These are phyloP conservation scores for Tolypocladium tundrense DNA, from an alignment of 2,329 filamentous ascomycete species.

Conservation along the genomic window DNA sequence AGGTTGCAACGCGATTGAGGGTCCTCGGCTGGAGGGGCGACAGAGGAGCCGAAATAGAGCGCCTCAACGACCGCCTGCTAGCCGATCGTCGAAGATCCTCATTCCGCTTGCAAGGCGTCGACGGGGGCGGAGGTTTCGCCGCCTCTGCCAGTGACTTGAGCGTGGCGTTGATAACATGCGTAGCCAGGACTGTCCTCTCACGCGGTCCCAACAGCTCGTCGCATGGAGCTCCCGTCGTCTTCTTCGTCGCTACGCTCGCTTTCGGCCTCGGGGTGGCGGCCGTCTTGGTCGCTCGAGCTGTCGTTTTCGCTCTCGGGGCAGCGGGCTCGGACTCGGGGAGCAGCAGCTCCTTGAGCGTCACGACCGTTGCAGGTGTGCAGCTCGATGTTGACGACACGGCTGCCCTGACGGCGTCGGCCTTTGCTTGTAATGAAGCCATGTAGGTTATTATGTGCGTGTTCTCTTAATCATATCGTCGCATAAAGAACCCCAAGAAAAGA, in stretches of 20 bases:
- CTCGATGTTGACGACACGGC: constrained; percentile 42
- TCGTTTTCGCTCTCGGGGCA: constrained; percentile 14
- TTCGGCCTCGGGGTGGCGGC: constrained; percentile 13
- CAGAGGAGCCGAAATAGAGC: constrained; percentile 48
- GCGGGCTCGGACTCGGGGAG: constrained; percentile 20
- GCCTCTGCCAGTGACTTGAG: constrained; percentile 61
- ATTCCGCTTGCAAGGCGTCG: constrained; percentile 21
- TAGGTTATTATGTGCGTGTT: constrained; percentile 13
- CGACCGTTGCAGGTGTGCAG: constrained; percentile 40
- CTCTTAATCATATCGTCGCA: constrained; percentile 23
- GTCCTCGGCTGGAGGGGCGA: constrained; percentile 52
- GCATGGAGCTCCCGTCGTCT: constrained; percentile 7
- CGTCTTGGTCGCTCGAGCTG: constrained; percentile 17
- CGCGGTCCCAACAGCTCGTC: constrained; percentile 21
- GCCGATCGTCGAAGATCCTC: constrained; percentile 22
- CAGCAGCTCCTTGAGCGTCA: constrained; percentile 36
- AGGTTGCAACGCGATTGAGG: constrained; percentile 49
- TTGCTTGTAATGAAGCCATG: constrained; percentile 34
- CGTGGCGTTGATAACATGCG: constrained; percentile 60
- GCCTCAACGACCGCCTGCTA: constrained; percentile 32
- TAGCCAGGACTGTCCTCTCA: constrained; percentile 59
- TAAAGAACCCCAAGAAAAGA: constrained; percentile 4
- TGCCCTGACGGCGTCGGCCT: constrained; percentile 40
- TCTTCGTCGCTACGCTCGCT: constrained; percentile 8
- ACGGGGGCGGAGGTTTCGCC: constrained; percentile 35